A percentile compares a stretch with the other conserved stretches of the same genome.
phyloP scores from a whole-genome alignment of 257 asterid genomes.

The Prunella vulgaris region DNA sequence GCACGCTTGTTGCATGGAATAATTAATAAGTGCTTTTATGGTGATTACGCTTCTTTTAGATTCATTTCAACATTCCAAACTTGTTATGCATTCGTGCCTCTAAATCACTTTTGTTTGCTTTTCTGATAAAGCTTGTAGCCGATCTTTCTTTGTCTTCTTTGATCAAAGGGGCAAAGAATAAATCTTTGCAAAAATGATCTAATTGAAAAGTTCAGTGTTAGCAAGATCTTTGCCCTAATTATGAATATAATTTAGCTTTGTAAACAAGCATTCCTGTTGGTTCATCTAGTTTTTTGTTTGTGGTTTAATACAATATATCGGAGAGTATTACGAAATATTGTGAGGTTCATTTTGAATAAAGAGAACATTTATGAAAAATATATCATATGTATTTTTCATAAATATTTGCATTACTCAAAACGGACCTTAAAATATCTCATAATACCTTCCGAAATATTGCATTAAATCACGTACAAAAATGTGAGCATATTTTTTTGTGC shows the following conservation, averaged over 20 bases:
- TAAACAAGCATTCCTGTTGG: slow-evolving; percentile 1
- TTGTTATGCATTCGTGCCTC: slow-evolving; percentile 30
- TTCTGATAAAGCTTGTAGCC: slow-evolving; percentile 19
- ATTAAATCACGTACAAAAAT: too few relatives aligned
- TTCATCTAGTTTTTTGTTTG: background rate
- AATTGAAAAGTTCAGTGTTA: background rate
- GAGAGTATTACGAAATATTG: too few relatives aligned
- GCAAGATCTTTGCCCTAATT: background rate
- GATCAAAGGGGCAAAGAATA: background rate
- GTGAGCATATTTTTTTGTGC: too few relatives aligned
- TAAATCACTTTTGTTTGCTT: slow-evolving; percentile 14
- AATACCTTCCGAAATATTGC: too few relatives aligned
- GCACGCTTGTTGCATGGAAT: slow-evolving; percentile 38
- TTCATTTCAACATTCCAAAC: slow-evolving; percentile 31
- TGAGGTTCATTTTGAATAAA: too few relatives aligned
- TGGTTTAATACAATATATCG: too few relatives aligned
- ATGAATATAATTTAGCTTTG: slow-evolving; percentile 12
- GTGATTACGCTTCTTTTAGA: background rate
- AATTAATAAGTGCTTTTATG: slow-evolving; percentile 16
- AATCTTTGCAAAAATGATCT: background rate
- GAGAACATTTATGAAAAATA: too few relatives aligned
- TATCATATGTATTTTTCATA: too few relatives aligned
- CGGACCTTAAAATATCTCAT: too few relatives aligned
- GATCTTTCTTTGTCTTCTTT: slow-evolving; percentile 13
- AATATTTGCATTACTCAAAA: too few relatives aligned